Percentiles rank a stretch among this genome's conserved stretches.
phyloP scores from a whole-genome alignment of 2,329 filamentous ascomycete genomes.

The Claviceps sorghi region DNA sequence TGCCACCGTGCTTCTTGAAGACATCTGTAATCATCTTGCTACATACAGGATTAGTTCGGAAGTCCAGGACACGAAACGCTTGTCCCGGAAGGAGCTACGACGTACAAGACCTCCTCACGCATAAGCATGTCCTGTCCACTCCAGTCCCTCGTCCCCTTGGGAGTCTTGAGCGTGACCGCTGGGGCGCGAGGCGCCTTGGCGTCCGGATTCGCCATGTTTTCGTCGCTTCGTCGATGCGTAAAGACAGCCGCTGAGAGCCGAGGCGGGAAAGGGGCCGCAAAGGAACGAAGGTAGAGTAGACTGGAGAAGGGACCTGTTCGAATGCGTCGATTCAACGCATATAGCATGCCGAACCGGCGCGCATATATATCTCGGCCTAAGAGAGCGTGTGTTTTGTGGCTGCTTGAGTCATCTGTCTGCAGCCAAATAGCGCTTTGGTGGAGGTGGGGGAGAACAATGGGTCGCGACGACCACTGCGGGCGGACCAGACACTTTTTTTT shows the following conservation, averaged over 20 bases:
- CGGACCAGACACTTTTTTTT: neutral
- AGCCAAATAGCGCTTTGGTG: slow-evolving; percentile 6
- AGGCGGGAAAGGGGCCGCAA: neutral
- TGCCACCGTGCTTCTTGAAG: slow-evolving; percentile 72
- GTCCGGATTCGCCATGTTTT: slow-evolving; percentile 19
- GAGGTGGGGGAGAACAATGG: slow-evolving; percentile 1
- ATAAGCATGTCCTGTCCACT: slow-evolving; percentile 65
- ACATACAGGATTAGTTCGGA: neutral
- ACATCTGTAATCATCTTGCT: slow-evolving; percentile 53
- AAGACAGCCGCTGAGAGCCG: neutral
- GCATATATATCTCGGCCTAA: neutral
- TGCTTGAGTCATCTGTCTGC: slow-evolving; percentile 7
- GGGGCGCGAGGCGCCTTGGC: slow-evolving; percentile 31
- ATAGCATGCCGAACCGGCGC: slow-evolving; percentile 8
- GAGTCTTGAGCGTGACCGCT: slow-evolving; percentile 53
- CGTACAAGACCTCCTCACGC: slow-evolving; percentile 58
- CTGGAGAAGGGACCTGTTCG: neutral
- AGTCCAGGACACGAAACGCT: neutral
- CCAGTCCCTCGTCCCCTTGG: slow-evolving; percentile 87
- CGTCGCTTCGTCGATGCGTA: slow-evolving; percentile 1
- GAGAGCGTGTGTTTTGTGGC: slow-evolving; percentile 7
- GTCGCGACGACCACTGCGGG: slow-evolving; percentile 2
- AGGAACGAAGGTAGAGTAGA: slow-evolving; percentile 2
- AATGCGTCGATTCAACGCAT: slow-evolving; percentile 7
- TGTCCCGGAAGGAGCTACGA: neutral